Percentiles rank a stretch among this genome's conserved stretches.
phyloP scores from a whole-genome alignment of 768 basidiomycete species.

The Serendipita indica region DNA sequence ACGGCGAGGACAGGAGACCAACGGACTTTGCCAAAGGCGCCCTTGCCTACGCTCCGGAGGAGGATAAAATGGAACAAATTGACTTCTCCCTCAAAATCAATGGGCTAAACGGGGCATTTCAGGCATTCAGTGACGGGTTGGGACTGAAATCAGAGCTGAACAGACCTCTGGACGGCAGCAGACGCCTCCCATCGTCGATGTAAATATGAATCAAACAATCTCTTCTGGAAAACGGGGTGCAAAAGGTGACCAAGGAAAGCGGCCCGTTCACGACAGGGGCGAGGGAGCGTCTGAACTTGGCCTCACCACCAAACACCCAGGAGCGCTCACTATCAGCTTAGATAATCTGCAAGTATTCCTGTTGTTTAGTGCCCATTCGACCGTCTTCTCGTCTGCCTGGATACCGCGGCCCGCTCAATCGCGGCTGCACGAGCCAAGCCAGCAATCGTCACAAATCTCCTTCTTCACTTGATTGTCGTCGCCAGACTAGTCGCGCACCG shows the following conservation, averaged over 20 bases:
- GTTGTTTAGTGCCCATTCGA: too few relatives aligned
- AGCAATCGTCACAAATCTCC: too few relatives aligned
- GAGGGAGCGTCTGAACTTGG: neutral
- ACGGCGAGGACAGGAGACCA: neutral
- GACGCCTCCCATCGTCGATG: slow-evolving; percentile 5
- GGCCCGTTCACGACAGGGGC: neutral
- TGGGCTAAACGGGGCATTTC: neutral
- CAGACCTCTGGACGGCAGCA: slow-evolving; percentile 10
- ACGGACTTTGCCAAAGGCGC: slow-evolving; percentile 92
- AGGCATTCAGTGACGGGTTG: neutral
- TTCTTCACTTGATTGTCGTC: neutral
- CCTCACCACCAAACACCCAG: too few relatives aligned
- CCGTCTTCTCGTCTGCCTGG: too few relatives aligned
- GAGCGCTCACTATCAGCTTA: too few relatives aligned
- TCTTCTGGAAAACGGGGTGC: neutral
- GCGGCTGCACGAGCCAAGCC: too few relatives aligned
- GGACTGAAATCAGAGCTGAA: neutral
- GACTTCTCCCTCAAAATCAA: slow-evolving; percentile 25
- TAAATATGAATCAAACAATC: slow-evolving; percentile 4
- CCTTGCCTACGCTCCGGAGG: slow-evolving; percentile 87
- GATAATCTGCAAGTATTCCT: too few relatives aligned
- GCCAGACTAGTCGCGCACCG: neutral
- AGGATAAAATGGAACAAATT: slow-evolving; percentile 95
- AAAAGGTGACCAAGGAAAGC: slow-evolving; percentile 1
- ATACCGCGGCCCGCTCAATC: too few relatives aligned